Conservation (phyloP, 148 eudicot genomes). For the Vaccinium macrocarpon region DNA sequence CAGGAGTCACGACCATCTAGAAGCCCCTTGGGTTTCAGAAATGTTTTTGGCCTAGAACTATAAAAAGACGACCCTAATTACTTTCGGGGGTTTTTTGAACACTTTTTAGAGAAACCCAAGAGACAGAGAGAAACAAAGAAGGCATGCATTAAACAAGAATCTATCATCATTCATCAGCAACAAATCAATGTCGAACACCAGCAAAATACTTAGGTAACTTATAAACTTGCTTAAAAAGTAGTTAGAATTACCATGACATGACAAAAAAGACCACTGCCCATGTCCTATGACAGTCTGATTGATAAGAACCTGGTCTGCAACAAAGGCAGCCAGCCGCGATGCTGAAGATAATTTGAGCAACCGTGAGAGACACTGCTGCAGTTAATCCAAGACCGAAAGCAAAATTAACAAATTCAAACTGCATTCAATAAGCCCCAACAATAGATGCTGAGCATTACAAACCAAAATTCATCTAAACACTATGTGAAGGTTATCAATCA, state of each 20-base stretch:
- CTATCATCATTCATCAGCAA: not conserved
- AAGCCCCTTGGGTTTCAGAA: no score
- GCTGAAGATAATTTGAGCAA: slow-evolving; percentile 63
- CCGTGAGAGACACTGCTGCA: slow-evolving; percentile 62
- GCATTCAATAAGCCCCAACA: not conserved
- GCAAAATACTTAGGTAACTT: not conserved
- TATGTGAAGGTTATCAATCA: not conserved
- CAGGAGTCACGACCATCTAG: no score
- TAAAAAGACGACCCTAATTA: no score
- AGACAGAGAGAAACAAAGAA: not conserved
- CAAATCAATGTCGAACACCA: not conserved
- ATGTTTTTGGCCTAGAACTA: no score
- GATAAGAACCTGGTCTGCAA: slow-evolving; percentile 51
- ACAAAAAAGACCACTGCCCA: slow-evolving; percentile 60
- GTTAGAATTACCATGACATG: slow-evolving; percentile 70
- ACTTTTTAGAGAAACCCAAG: no score
- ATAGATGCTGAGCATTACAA: not conserved
- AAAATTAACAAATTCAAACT: no score
- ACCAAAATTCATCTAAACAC: not conserved
- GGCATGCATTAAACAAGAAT: not conserved
- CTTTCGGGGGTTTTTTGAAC: no score
- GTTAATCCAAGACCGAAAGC: slow-evolving; percentile 67
- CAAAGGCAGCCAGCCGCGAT: slow-evolving; percentile 72
- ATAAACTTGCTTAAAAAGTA: not conserved
- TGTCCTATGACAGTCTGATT: slow-evolving; percentile 46